Evolutionary conservation across 176 grass and related monocot species (phyloP), one percentile per base, ranked within the genome.

Genomic region (Secale cereale): DNA sequence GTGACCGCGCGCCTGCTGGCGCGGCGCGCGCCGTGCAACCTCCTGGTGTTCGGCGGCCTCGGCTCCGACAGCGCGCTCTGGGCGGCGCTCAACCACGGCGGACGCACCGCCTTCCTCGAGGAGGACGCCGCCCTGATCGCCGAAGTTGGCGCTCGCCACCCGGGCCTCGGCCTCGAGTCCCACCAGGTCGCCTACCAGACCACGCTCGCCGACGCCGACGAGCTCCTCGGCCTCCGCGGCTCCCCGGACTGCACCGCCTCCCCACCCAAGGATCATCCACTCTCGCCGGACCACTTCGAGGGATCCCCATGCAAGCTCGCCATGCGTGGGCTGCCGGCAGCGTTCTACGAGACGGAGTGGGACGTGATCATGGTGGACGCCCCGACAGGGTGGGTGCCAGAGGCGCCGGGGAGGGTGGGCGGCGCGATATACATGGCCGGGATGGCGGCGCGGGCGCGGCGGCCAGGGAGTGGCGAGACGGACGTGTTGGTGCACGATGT

Each of bases 11-110:
- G 88, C 6, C 45, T 76, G 16, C 83, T 95, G 35, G 64, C 74
- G 65, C 27, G 39, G n/a, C 86, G 89, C 56, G 85, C 88, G 40
- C 93, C 93, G 36, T 95, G 93, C 80, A 82, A 89, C 57, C 87
- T 95, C 64, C 86, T 95, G 30, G 91, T 95, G 30, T 85, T 95
- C 77, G 93, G 93, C n/a, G 91, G 86, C 0, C 86, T 72, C 45
- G 45, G 72, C 72, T 16, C 41, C 72, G 91, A 59, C 81, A 67
- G 76, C 91, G 71, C 75, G 54, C 91, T 95, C 79, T 92, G 90
- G 93, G 89, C 83, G 45, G 83, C 86, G 77, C 88, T 95, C 26
- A 95, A 95, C 93, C 88, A 95, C 35, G 90, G 88, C 56, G 93
- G 93, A 36, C 90, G 90, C 84, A 95, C 93, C 29, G 75, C 88